Percentiles rank a stretch among this genome's conserved stretches.
phyloP scores from a whole-genome alignment of 495 filamentous ascomycete genomes.

The Hypoxylon fragiforme region DNA sequence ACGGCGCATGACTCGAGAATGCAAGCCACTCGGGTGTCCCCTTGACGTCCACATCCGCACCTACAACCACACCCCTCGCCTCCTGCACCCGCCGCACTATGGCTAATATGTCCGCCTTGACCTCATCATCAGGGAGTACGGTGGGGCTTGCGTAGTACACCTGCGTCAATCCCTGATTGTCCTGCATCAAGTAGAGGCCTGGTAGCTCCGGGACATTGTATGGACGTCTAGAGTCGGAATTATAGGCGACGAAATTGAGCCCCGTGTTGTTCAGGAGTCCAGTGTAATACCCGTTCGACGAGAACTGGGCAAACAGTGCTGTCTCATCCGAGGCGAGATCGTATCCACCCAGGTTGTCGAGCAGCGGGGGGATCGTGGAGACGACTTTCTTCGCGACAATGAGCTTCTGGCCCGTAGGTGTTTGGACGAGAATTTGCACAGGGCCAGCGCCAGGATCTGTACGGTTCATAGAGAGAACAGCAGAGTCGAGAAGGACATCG shows the following conservation, averaged over 20 bases:
- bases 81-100: background rate
- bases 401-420: conserved; percentile 39
- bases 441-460: background rate
- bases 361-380: conserved; percentile 47
- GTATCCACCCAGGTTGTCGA: conserved; percentile 41
- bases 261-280: conserved; percentile 47
- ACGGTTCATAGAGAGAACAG: conserved; percentile 39
- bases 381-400: conserved; percentile 53
- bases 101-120: background rate
- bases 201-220: background rate
- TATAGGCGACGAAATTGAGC: background rate
- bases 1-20: conserved; percentile 2
- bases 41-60: no score
- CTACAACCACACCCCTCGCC: background rate
- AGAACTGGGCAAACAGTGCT: conserved; percentile 46
- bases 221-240: background rate
- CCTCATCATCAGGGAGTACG: background rate
- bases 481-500: conserved; percentile 37
- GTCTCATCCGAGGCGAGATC: conserved; percentile 43
- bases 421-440: conserved; percentile 42
- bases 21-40: conserved; percentile 9
- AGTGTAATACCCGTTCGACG: conserved; percentile 48
- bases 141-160: conserved; percentile 1
- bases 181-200: background rate
- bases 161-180: background rate